Evolutionary conservation across 768 basidiomycete species (phyloP), one percentile per base, ranked within the genome.

Genomic region (Porpolomopsis calyptriformis): DNA sequence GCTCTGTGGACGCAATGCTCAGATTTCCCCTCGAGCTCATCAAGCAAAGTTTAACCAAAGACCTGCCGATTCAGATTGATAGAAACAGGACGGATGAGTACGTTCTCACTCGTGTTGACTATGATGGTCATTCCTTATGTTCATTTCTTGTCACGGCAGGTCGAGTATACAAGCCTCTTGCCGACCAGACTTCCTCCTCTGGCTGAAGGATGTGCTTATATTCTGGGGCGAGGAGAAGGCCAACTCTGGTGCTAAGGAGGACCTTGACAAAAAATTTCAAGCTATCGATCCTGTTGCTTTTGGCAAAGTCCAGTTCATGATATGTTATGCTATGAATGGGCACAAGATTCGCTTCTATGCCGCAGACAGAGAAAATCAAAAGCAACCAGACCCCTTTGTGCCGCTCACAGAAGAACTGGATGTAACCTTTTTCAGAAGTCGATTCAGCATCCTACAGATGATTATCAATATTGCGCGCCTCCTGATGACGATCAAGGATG

Each of bases 181-280:
- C 36, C 10, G 36, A 34, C 45, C 45, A 38, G 34, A 46, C 45
- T 46, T 37, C 45, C 45, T 46, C 45, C 34, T 43, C 27, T 45
- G 47, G 47, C 24, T 48, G 16, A 44, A 34, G 18, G 50, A 45
- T 36, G 19, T 43, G 7, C 46, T 47, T 34, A 20, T 47, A 2
- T 27, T 47, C 7, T 25, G 37, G 46, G 46, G 46, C 27, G 46
- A 47, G 29, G 46, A 47, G 27, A 47, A 39, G 39, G 14, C 37
- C 19, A 24, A 11, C 9, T 37, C 46, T 11, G 46, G 25, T 16
- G 25, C 39, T 18, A 22, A 24, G 23, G 29, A 5, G 19, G 46
- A 40, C 29, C 36, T 40, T 19, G 6, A 4, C 9, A 38, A 22
- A 10, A 46, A 46, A 47, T 41, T 47, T 41, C 38, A 16, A 39